Base-by-base conservation (phyloP, 208 protist species). In the Acanthamoeba culbertsoni region DNA sequence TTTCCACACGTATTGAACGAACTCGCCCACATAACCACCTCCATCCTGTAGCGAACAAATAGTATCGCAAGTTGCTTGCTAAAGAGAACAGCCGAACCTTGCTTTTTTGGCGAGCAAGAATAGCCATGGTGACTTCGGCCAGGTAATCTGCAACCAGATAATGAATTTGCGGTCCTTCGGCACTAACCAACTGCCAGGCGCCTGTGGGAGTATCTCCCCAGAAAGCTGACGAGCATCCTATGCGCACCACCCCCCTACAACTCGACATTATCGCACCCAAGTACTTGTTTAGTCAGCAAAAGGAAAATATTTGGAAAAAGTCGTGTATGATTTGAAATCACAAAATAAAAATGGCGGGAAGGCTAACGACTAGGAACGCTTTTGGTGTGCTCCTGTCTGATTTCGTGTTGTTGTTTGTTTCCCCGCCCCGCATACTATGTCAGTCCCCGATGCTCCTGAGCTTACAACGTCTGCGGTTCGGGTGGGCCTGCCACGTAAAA, bases 121-220 rank as follows among this genome's bases (percentile, higher is more conserved):
- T 95, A 40, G 48, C 51, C 95, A 96, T 96, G 37, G 95, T 96
- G 23, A 96, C 94, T 79, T 96, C 95, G 42, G 95, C 93, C 4
- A 96, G 73, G 93, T 96, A 96, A 71, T 96, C 95, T 37, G 51
- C 71, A 4, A 96, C 94, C 4, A 96, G 71, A 77, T 96, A 96
- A 62, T 96, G 86, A 6, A 96, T 14, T 26, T 95, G 48, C 10
- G 77, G 7, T 40, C 45, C 82, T 51, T 68, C 91, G 20, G 35
- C 4, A 23, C 37, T n/a, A 14, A 96, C 63, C 28, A 96, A 53
- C 53, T 96, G 95, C 68, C 68, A 63, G n/a, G 95, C 95, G 7
- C 91, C 92, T 45, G 59, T 40, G 5, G 63, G 37, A 2, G 65
- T 82, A 90, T 96, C 95, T 40, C 95, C 95, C 95, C 95, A 96